Evolutionary conservation across 2,329 filamentous ascomycete species (phyloP).

Genomic region (Fusarium sp.): DNA sequence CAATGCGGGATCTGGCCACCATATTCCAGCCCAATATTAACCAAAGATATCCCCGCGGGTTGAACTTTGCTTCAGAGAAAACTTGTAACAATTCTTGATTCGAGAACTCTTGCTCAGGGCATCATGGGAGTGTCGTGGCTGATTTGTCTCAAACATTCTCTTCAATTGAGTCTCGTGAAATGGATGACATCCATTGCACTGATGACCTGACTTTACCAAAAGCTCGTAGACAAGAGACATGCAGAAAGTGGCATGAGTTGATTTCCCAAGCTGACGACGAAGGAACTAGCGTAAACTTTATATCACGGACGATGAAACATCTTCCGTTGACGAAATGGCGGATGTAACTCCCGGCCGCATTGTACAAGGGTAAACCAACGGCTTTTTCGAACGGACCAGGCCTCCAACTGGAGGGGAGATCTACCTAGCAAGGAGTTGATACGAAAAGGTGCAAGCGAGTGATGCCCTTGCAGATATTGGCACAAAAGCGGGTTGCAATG

Average conservation of each 20-base stretch:
- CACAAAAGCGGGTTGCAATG: neutral
- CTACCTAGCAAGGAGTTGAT: fast-evolving
- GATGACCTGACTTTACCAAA: neutral
- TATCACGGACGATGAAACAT: neutral
- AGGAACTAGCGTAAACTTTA: neutral
- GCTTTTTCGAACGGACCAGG: neutral
- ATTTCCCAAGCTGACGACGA: too few relatives aligned
- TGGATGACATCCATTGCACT: neutral
- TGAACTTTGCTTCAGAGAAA: neutral
- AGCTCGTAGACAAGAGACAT: neutral
- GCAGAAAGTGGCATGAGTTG: neutral
- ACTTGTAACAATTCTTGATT: fast-evolving
- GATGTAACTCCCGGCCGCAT: neutral
- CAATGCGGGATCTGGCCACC: neutral
- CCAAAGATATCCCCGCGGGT: neutral
- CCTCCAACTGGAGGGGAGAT: too few relatives aligned
- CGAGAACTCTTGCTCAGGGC: neutral
- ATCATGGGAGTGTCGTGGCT: neutral
- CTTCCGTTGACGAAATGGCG: neutral
- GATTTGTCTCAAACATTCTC: fast-evolving
- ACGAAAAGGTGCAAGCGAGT: neutral
- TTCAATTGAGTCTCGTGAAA: neutral
- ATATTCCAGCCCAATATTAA: too few relatives aligned
- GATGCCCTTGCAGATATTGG: neutral
- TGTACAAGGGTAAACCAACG: neutral